Conservation (phyloP, 2,329 filamentous ascomycete species). For the Microsporum audouinii region DNA sequence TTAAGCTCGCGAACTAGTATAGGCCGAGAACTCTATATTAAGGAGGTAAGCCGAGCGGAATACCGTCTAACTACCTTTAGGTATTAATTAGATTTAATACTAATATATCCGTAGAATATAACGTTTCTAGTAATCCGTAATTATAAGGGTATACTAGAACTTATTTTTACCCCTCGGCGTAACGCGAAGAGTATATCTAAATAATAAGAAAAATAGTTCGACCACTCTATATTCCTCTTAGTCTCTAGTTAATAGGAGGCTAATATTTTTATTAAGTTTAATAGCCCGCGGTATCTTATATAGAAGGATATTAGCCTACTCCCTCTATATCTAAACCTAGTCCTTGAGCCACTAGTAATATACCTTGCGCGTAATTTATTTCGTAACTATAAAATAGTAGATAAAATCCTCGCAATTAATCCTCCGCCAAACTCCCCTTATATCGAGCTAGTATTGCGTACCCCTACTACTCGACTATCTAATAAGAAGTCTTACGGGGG, state of each 20-base stretch:
- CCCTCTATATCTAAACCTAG: slow-evolving; percentile 7
- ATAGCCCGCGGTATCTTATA: slow-evolving; percentile 8
- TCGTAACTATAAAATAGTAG: slow-evolving; percentile 6
- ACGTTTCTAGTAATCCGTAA: slow-evolving; percentile 4
- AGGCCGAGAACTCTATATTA: neutral
- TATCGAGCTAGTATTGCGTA: slow-evolving; percentile 2
- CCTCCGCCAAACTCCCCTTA: slow-evolving; percentile 1
- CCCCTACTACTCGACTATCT: neutral
- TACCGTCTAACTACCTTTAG: neutral
- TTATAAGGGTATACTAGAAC: neutral
- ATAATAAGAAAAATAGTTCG: neutral
- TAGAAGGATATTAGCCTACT: slow-evolving; percentile 6
- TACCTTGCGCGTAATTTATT: slow-evolving; percentile 7
- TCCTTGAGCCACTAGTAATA: slow-evolving; percentile 6
- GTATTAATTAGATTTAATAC: neutral
- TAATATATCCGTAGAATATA: neutral
- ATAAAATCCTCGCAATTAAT: slow-evolving; percentile 9
- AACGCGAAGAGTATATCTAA: slow-evolving; percentile 4
- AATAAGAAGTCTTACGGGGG: neutral
- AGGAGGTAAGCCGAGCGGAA: neutral
- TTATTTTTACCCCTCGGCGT: neutral
- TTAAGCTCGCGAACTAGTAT: neutral
- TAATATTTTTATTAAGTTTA: neutral
- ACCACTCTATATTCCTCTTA: neutral
- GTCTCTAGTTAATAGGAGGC: neutral